Evolutionary conservation across 108 stramenopile species (phyloP).

Genomic region (Cylindrotheca closterium): DNA sequence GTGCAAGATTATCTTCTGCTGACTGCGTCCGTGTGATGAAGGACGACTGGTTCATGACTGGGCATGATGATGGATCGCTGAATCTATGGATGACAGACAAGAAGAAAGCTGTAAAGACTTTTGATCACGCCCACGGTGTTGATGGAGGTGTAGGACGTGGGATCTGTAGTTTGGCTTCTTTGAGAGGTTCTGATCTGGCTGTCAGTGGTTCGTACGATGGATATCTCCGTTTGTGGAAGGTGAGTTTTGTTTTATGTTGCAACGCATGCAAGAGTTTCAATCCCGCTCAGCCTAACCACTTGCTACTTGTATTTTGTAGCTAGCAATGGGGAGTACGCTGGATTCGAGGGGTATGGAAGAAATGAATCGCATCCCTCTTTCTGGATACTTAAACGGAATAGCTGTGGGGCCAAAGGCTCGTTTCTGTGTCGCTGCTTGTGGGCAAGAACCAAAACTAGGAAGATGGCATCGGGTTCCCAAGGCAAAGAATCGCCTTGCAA

Average conservation of each 20-base stretch:
- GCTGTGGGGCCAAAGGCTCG: constrained; percentile 75
- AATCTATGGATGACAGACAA: constrained; percentile 91
- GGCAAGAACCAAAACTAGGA: constrained; percentile 86
- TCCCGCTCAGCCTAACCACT: not conserved
- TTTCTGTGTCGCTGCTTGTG: constrained; percentile 80
- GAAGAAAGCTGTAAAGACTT: constrained; percentile 83
- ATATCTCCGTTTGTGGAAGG: constrained; percentile 84
- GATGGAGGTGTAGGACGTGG: constrained; percentile 42
- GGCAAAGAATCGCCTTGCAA: constrained; percentile 84
- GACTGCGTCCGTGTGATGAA: constrained; percentile 76
- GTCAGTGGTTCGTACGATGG: constrained; percentile 89
- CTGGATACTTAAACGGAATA: constrained; percentile 83
- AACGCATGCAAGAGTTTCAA: not conserved
- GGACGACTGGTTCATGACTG: constrained; percentile 93
- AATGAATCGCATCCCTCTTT: constrained; percentile 55
- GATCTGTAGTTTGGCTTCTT: constrained; percentile 49
- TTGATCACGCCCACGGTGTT: constrained; percentile 60
- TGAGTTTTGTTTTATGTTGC: constrained; percentile 7
- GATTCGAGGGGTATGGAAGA: constrained; percentile 53
- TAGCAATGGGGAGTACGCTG: constrained; percentile 43
- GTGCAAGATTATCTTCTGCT: constrained; percentile 64
- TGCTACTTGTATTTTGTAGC: not conserved
- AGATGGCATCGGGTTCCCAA: constrained; percentile 81
- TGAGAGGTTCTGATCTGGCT: constrained; percentile 73
- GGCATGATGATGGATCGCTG: constrained; percentile 92